Evolutionary conservation across 805 yeast genomes (phyloP).

Genomic region (Spathaspora passalidarum): DNA sequence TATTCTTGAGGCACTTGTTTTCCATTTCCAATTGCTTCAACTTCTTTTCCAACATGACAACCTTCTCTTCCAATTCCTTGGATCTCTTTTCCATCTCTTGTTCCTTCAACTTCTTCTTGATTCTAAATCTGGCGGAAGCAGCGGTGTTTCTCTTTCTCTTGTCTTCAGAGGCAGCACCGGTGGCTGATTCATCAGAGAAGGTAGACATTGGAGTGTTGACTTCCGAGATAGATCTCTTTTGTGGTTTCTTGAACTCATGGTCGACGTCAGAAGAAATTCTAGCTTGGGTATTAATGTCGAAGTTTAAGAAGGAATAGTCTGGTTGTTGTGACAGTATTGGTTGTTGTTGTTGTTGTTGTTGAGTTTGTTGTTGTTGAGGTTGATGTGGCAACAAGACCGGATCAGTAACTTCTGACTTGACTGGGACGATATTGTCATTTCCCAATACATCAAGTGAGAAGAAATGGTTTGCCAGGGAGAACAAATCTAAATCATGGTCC

Average conservation of each 20-base stretch:
- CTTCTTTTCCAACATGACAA: conserved; percentile 63
- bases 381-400: not conserved
- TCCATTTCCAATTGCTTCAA: conserved; percentile 91
- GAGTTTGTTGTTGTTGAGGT: conserved; percentile 2
- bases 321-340: conserved; percentile 1
- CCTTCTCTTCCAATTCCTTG: conserved; percentile 66
- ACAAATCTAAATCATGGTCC: conserved; percentile 35
- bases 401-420: conserved; percentile 7
- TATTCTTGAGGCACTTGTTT: conserved; percentile 75
- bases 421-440: conserved; percentile 11
- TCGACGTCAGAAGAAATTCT: not conserved
- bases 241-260: not conserved
- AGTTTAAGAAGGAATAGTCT: conserved; percentile 3
- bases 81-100: conserved; percentile 83
- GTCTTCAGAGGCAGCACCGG: conserved; percentile 47
- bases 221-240: not conserved
- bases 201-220: not conserved
- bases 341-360: not conserved
- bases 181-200: not conserved
- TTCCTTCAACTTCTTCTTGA: conserved; percentile 88
- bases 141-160: conserved; percentile 88
- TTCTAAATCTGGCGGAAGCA: conserved; percentile 90
- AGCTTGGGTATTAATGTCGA: not conserved
- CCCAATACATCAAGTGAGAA: conserved; percentile 10
- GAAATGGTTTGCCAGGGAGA: conserved; percentile 22